phyloP scores from a whole-genome alignment of 495 filamentous ascomycete genomes.

The Astrothelium subdiscretum region DNA sequence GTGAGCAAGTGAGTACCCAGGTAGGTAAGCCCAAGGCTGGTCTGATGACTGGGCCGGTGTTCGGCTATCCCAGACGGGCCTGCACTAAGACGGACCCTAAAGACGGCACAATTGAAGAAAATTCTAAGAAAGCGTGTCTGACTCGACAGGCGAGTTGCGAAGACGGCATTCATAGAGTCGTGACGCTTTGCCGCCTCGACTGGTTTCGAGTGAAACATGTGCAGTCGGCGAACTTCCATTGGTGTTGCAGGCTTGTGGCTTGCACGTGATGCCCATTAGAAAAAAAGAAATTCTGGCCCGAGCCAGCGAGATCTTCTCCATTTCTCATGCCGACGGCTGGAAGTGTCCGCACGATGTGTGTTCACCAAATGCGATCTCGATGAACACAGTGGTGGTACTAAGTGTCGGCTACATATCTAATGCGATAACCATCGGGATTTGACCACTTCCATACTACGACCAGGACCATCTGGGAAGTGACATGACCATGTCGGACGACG shows the following conservation, averaged over 20 bases:
- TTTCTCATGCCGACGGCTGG: background rate
- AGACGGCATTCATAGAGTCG: background rate
- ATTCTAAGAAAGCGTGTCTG: background rate
- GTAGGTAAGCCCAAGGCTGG: background rate
- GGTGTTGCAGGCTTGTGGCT: background rate
- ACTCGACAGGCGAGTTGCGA: background rate
- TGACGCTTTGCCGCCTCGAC: background rate
- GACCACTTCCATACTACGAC: too few relatives aligned
- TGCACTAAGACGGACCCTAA: background rate
- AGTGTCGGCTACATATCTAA: too few relatives aligned
- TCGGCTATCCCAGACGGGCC: too few relatives aligned
- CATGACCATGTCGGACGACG: slow-evolving; percentile 22
- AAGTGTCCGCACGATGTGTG: background rate
- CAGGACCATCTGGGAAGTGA: too few relatives aligned
- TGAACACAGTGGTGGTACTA: too few relatives aligned
- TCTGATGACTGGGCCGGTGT: too few relatives aligned
- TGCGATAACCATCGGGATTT: too few relatives aligned
- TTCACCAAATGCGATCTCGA: too few relatives aligned
- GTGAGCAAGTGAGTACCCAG: background rate
- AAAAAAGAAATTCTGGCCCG: background rate
- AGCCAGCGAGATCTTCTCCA: background rate
- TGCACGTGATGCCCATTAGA: background rate
- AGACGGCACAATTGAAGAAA: background rate
- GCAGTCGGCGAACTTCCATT: background rate
- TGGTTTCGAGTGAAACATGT: background rate